Evolutionary conservation across 768 basidiomycete species (phyloP).

Genomic region (Pleurotus ostreatus): DNA sequence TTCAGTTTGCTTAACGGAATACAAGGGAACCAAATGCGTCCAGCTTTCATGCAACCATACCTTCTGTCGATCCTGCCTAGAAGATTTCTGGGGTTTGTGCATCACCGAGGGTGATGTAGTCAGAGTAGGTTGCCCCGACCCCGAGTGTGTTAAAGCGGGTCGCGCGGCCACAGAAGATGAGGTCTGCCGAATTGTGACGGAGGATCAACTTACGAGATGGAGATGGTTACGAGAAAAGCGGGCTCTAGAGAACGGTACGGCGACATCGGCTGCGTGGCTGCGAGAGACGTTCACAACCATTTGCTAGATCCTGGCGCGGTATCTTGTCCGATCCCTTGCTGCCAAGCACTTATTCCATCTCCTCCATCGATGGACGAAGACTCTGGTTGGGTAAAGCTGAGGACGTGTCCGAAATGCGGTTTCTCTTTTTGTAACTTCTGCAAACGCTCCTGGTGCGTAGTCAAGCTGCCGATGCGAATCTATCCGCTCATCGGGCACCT

Average conservation of each 20-base stretch:
- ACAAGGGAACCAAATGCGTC: slow-evolving; percentile 75
- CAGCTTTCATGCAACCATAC: slow-evolving; percentile 70
- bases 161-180: slow-evolving; percentile 67
- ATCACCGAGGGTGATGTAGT: slow-evolving; percentile 76
- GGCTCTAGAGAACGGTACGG: slow-evolving; percentile 64
- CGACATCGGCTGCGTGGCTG: background rate
- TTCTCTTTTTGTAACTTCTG: slow-evolving; percentile 87
- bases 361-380: slow-evolving; percentile 45
- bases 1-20: slow-evolving; percentile 67
- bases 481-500: slow-evolving; percentile 4
- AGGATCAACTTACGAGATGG: slow-evolving; percentile 68
- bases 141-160: slow-evolving; percentile 65
- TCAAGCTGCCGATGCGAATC: background rate
- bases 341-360: slow-evolving; percentile 74
- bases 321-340: slow-evolving; percentile 76
- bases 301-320: slow-evolving; percentile 69
- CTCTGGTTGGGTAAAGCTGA: slow-evolving; percentile 66
- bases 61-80: slow-evolving; percentile 79
- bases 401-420: slow-evolving; percentile 65
- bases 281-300: background rate
- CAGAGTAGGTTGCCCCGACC: slow-evolving; percentile 78
- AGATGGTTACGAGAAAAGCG: slow-evolving; percentile 72
- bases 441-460: slow-evolving; percentile 66
- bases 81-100: slow-evolving; percentile 78
- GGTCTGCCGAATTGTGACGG: slow-evolving; percentile 64